These are phyloP conservation scores for Microascus cirrosus DNA, from an alignment of 2,329 filamentous ascomycete species.

Conservation along the genomic window DNA sequence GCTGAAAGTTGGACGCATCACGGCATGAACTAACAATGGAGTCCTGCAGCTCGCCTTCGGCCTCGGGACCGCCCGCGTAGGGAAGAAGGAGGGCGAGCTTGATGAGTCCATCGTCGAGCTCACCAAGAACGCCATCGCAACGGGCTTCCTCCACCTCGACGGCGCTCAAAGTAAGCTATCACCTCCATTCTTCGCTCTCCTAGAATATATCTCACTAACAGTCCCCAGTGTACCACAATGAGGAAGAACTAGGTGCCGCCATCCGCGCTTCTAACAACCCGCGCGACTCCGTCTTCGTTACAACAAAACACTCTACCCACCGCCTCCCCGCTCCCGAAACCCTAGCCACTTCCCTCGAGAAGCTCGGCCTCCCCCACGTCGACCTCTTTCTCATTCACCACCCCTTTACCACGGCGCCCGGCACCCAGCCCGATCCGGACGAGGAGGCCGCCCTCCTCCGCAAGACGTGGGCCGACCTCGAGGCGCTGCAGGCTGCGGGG, in stretches of 20 bases:
- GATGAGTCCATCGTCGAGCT: constrained; percentile 40
- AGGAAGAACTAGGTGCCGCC: constrained; percentile 59
- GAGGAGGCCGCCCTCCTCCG: constrained; percentile 38
- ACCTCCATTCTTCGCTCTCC: constrained; percentile 1
- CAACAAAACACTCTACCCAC: constrained; percentile 38
- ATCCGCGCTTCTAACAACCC: constrained; percentile 57
- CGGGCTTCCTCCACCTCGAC: constrained; percentile 65
- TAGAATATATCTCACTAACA: constrained; percentile 2
- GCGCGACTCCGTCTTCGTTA: constrained; percentile 58
- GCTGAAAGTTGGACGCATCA: background rate
- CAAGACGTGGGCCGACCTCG: constrained; percentile 45
- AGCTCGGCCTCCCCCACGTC: constrained; percentile 58
- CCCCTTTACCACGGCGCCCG: constrained; percentile 32
- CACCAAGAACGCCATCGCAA: constrained; percentile 51
- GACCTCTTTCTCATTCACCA: constrained; percentile 59
- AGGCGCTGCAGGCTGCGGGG: constrained; percentile 56
- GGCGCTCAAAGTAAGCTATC: constrained; percentile 51
- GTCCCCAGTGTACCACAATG: constrained; percentile 46
- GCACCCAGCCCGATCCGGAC: background rate
- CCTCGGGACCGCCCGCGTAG: constrained; percentile 48
- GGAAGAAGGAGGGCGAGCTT: constrained; percentile 29
- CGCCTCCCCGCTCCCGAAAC: constrained; percentile 31
- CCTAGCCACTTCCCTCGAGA: constrained; percentile 49
- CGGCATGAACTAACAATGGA: background rate
- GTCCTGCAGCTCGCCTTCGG: constrained; percentile 53